Evolutionary conservation across 148 eudicot genomes (phyloP), one percentile per base, ranked within the genome.

Genomic region (Amaranthus cruentus): DNA sequence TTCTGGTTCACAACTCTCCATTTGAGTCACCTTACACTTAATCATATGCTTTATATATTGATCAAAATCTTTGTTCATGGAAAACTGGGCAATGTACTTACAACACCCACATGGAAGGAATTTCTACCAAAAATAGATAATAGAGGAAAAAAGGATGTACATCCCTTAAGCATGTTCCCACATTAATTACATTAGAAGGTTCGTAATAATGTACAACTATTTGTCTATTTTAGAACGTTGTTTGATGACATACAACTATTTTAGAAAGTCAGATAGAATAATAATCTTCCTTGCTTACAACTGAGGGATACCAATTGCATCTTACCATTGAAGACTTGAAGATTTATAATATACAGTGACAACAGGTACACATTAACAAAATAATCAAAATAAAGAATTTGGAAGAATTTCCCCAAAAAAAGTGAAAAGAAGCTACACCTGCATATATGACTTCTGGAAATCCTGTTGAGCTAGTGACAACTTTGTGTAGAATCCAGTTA

Each of bases 401-500:
- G 4, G 0, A 43, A 44, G 50, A 12, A 28, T 46, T 62, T 2
- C 51, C 43, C 18, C 5, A 57, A 52, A 6, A n/a, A 73, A 52
- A 64, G 60, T 53, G 7, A 59, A 13, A 42, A 74, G 67, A 74
- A 63, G 52, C 46, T 77, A 78, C 81, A 94, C 98, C 97, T 91
- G 98, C 50, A 49, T 81, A 85, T 91, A 81, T 72, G 88, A 85
- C 83, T 88, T 94, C 74, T 85, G 85, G 84, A 94, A 94, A 61
- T 94, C 98, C 77, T 81, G 88, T 72, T 86, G 97, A 78, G 93
- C 92, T 68, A 75, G 65, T 53, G 82, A 82, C 78, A 91, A 80
- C 82, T 80, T 91, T 75, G 89, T 71, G 64, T 80, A 84, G 73
- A 89, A 91, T 54, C 75, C 74, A 75, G 87, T 82, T 65, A 94